A percentile compares a stretch with the other conserved stretches of the same genome.
phyloP scores from a whole-genome alignment of 371 early-diverging fungal species.

The Rhizopus arrhizus region DNA sequence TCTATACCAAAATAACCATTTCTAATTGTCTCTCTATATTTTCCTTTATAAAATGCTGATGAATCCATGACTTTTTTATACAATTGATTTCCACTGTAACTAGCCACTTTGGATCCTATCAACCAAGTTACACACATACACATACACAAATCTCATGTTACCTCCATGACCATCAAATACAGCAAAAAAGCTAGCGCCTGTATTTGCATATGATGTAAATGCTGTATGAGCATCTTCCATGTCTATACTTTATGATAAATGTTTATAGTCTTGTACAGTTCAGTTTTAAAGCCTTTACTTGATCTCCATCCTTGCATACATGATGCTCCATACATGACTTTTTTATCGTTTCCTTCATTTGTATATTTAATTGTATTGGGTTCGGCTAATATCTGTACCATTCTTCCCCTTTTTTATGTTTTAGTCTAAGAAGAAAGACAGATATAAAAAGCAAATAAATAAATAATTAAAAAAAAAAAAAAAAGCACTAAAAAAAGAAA shows the following conservation, averaged over 20 bases:
- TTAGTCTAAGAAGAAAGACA: too few relatives aligned
- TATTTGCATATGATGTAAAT: slow-evolving; percentile 58
- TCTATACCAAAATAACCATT: slow-evolving; percentile 81
- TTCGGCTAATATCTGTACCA: slow-evolving; percentile 95
- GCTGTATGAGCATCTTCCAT: slow-evolving; percentile 97
- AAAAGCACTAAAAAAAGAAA: slow-evolving; percentile 1
- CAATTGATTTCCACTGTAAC: slow-evolving; percentile 75
- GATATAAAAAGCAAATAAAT: background rate
- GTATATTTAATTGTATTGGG: slow-evolving; percentile 88
- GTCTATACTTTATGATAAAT: slow-evolving; percentile 46
- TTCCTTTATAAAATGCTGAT: slow-evolving; percentile 59
- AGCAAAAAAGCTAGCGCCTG: slow-evolving; percentile 76
- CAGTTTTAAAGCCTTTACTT: slow-evolving; percentile 54
- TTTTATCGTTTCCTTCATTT: slow-evolving; percentile 69
- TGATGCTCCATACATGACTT: slow-evolving; percentile 82
- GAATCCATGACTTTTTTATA: slow-evolving; percentile 68
- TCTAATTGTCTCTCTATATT: slow-evolving; percentile 76
- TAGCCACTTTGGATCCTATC: slow-evolving; percentile 62
- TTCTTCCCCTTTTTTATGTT: slow-evolving; percentile 24
- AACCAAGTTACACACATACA: slow-evolving; percentile 6
- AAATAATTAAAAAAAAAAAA: background rate
- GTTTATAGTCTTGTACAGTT: background rate
- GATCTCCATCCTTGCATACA: slow-evolving; percentile 98
- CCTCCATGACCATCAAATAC: slow-evolving; percentile 98
- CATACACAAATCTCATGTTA: background rate